Percentiles rank a stretch among this genome's conserved stretches.
phyloP scores from a whole-genome alignment of 257 asterid genomes.

The Cynanchum wilfordii region DNA sequence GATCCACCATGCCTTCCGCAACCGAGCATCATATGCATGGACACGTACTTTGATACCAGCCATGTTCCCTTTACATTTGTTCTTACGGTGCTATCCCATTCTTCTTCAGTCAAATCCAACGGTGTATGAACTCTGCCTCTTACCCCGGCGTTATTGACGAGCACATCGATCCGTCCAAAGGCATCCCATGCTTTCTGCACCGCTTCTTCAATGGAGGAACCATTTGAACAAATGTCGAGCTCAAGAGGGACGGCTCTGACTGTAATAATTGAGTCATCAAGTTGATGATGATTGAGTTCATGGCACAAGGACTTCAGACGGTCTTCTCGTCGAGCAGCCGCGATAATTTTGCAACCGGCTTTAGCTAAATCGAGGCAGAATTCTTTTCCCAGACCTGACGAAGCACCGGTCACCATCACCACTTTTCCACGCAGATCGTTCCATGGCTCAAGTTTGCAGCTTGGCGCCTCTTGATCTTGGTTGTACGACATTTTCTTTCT shows the following conservation, averaged over 20 bases:
- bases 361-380: constrained; percentile 40
- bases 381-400: constrained; percentile 42
- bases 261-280: background rate
- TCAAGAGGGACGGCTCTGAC: constrained; percentile 35
- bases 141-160: constrained; percentile 53
- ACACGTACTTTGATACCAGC: constrained; percentile 50
- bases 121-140: constrained; percentile 36
- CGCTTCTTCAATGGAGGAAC: constrained; percentile 24
- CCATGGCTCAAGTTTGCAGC: constrained; percentile 17
- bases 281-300: constrained; percentile 24
- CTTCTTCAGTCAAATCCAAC: constrained; percentile 46
- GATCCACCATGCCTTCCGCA: constrained; percentile 40
- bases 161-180: constrained; percentile 43
- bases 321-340: constrained; percentile 51
- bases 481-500: constrained; percentile 13
- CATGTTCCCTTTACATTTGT: constrained; percentile 49
- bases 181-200: constrained; percentile 51
- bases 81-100: constrained; percentile 33
- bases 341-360: constrained; percentile 44
- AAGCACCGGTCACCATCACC: constrained; percentile 55
- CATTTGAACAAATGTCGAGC: constrained; percentile 43
- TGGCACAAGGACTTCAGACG: constrained; percentile 36
- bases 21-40: constrained; percentile 29
- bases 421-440: constrained; percentile 21
- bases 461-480: background rate